Evolutionary conservation across 257 asterid genomes (phyloP).

Genomic region (Rhazya stricta): DNA sequence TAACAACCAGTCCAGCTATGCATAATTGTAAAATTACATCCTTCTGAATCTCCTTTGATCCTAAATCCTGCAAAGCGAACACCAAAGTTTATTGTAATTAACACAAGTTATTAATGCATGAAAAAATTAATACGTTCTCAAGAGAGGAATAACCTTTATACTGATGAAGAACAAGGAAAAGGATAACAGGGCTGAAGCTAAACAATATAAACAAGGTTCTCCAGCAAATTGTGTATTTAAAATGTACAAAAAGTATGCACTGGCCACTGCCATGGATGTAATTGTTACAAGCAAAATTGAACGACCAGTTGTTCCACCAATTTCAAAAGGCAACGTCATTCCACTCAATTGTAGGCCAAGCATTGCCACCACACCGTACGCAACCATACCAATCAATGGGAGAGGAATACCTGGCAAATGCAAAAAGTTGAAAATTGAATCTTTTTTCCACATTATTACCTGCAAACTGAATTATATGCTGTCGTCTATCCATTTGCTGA

Average conservation of each 20-base stretch:
- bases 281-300: constrained; percentile 56
- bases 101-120: neutral
- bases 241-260: constrained; percentile 87
- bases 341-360: constrained; percentile 59
- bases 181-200: constrained; percentile 66
- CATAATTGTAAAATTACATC: constrained; percentile 60
- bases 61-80: constrained; percentile 47
- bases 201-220: constrained; percentile 75
- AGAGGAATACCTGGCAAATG: constrained; percentile 78
- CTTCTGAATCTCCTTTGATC: constrained; percentile 45
- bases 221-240: constrained; percentile 68
- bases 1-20: constrained; percentile 58
- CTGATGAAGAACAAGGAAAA: constrained; percentile 68
- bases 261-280: constrained; percentile 89
- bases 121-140: constrained; percentile 14
- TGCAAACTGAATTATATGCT: constrained; percentile 8
- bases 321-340: constrained; percentile 33
- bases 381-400: constrained; percentile 81
- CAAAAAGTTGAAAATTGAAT: constrained; percentile 22
- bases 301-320: constrained; percentile 48
- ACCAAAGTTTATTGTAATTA: constrained; percentile 16
- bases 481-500: constrained; percentile 14
- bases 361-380: constrained; percentile 72
- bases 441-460: constrained; percentile 17
- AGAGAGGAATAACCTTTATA: constrained; percentile 47